These are phyloP conservation scores for Sphagnurus paluster DNA, from an alignment of 1,284 basidiomycete species.

Conservation along the genomic window DNA sequence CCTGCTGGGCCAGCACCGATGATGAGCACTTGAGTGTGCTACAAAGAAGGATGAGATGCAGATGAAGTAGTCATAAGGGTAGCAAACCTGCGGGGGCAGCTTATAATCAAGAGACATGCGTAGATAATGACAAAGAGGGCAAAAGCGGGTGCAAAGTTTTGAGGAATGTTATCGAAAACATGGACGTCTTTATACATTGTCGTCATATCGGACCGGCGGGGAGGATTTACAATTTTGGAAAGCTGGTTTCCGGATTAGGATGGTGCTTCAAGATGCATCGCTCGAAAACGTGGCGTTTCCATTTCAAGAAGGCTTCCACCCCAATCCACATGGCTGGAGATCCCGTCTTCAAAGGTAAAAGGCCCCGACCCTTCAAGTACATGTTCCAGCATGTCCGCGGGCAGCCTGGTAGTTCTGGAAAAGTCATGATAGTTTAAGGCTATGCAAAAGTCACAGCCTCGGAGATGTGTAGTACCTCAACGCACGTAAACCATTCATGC, in stretches of 20 bases:
- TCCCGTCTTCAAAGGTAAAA: too few relatives aligned
- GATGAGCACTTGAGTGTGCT: conserved; percentile 54
- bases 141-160: background rate
- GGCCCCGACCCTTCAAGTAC: too few relatives aligned
- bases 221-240: conserved; percentile 15
- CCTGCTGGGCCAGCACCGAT: conserved; percentile 74
- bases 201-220: conserved; percentile 3
- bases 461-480: too few relatives aligned
- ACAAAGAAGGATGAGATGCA: conserved; percentile 3
- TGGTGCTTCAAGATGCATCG: conserved; percentile 7
- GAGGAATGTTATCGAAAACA: conserved; percentile 8
- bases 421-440: too few relatives aligned
- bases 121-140: too few relatives aligned
- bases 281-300: conserved; percentile 4
- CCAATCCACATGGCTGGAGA: too few relatives aligned
- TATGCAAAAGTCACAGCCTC: too few relatives aligned
- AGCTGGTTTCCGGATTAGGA: conserved; percentile 14
- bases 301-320: too few relatives aligned
- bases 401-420: too few relatives aligned
- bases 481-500: too few relatives aligned
- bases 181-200: conserved; percentile 17
- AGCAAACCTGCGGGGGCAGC: conserved; percentile 23
- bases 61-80: background rate
- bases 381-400: too few relatives aligned
- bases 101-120: conserved; percentile 6